Base-by-base conservation (phyloP, 78 protist species). In the Thecamonas trahens region DNA sequence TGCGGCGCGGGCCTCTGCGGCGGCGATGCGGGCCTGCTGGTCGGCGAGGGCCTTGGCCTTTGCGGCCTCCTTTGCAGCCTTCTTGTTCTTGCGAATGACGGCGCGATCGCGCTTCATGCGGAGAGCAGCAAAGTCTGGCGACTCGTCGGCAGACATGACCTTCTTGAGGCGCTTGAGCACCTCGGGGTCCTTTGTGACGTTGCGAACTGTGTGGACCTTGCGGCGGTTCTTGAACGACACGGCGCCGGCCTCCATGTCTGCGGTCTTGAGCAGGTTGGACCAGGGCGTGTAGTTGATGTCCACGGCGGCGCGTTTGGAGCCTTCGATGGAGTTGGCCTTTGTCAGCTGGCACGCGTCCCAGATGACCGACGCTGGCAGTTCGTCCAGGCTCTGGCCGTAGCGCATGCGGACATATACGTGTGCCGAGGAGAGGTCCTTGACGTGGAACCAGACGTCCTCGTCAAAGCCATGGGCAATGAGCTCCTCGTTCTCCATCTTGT, bases 361-460 rank as follows among this genome's bases (percentile, higher is more conserved):
- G n/a, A 95, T 20, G 24, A 93, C 82, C n/a, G 38, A 75, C 18
- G 26, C 77, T 7, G 95, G 92, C 17, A 95, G 34, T 17, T 70
- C 79, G n/a, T 70, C 81, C 38, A 76, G 45, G 18, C 67, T 80
- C 61, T 71, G 47, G 0, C 89, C 97, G 20, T 35, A 40, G 1
- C 53, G 69, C 26, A 90, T 49, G 24, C 97, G 68, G 14, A 95
- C 37, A 76, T 95, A 95, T 11, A 94, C 89, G 76, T 95, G 99
- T 5, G 99, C 99, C n/a, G 90, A 80, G 7, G 93, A 84, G 13
- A 78, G 67, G 40, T 62, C 44, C 72, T 92, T 94, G n/a, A 94
- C 99, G 78, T 95, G 99, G 57, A 95, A 95, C 93, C 94, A 93
- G n/a, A 91, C 38, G 61, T 92, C 96, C 29, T 87, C 95, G 7